Conservation (phyloP, 2,329 filamentous ascomycete genomes). For the Aureobasidium uvarum region DNA sequence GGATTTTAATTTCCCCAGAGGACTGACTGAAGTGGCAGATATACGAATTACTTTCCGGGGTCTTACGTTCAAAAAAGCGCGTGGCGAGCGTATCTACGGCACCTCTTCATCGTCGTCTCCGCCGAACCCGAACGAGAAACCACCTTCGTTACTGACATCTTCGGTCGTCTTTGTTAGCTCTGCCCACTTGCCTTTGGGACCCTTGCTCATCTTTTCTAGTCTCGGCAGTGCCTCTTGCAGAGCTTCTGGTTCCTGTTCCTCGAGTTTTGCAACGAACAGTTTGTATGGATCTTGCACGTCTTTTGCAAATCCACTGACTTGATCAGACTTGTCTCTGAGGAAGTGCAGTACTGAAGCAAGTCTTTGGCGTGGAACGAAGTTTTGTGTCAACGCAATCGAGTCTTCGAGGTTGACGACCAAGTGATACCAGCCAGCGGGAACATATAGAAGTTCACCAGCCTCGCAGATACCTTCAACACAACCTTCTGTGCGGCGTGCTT, state of each 20-base stretch:
- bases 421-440: conserved; percentile 96
- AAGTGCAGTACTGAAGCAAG: conserved; percentile 75
- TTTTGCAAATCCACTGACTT: conserved; percentile 80
- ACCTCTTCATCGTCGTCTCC: conserved; percentile 49
- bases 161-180: conserved; percentile 62
- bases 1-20: background rate
- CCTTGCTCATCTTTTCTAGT: conserved; percentile 60
- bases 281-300: conserved; percentile 69
- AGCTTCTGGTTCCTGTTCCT: conserved; percentile 62
- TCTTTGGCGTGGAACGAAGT: conserved; percentile 80
- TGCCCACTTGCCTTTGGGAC: conserved; percentile 84
- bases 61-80: background rate
- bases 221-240: conserved; percentile 64
- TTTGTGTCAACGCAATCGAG: conserved; percentile 87
- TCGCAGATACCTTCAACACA: conserved; percentile 83
- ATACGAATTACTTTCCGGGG: background rate
- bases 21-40: background rate
- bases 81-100: conserved; percentile 21
- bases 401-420: conserved; percentile 84
- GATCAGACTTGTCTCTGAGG: conserved; percentile 74
- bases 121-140: conserved; percentile 62
- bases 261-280: conserved; percentile 70
- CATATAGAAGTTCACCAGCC: conserved; percentile 83
- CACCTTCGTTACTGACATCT: conserved; percentile 45
- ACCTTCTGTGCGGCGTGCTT: conserved; percentile 71